Base-by-base conservation (phyloP, 2,329 filamentous ascomycete genomes). In the Neoascochyta sp. region DNA sequence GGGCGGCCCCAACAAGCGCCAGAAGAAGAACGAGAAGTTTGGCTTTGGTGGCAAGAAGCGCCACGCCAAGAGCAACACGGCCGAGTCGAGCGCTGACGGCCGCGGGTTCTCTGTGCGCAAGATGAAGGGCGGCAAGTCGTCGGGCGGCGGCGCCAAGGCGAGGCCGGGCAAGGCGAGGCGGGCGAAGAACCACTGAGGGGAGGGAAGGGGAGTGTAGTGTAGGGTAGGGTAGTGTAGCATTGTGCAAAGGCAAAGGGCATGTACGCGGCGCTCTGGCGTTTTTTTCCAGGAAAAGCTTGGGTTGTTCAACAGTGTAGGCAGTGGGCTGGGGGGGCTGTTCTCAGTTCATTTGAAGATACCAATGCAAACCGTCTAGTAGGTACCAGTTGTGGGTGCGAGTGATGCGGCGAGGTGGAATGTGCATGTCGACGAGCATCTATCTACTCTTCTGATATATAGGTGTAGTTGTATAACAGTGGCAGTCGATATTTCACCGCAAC, bases 31-130 rank as follows among this genome's bases (percentile, higher is more conserved):
- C 60, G 76, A 85, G 46, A 95, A 95, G 70, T 96, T 82, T 62
- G 92, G 92, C 14, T 95, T 90, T 57, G 92, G 92, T 39, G 92
- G 92, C 51, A 95, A 95, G 79, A 98, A 98, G 75, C 75, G 83
- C 32, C 81, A 88, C 61, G 67, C 75, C 34, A 98, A 98, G 78
- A 95, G 88, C 39, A 87, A 87, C 48, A 89, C 95, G 65, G 88
- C 89, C 27, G 60, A 75, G 41, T 93, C 86, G 45, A 88, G 81
- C 25, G 82, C 78, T 39, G 92, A 98, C 62, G 68, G 93, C 48
- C 78, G 78, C 41, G 79, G 77, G 1, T 96, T 93, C 69, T 88
- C 82, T 32, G 75, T 74, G 20, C 87, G 82, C 72, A 84, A 80
- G 67, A 95, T 95, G 86, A 95, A 94, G 74, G 73, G 62, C 18